Evolutionary conservation across 2,329 filamentous ascomycete species (phyloP), one percentile per base, ranked within the genome.

Genomic region (Didymella arachidicola): DNA sequence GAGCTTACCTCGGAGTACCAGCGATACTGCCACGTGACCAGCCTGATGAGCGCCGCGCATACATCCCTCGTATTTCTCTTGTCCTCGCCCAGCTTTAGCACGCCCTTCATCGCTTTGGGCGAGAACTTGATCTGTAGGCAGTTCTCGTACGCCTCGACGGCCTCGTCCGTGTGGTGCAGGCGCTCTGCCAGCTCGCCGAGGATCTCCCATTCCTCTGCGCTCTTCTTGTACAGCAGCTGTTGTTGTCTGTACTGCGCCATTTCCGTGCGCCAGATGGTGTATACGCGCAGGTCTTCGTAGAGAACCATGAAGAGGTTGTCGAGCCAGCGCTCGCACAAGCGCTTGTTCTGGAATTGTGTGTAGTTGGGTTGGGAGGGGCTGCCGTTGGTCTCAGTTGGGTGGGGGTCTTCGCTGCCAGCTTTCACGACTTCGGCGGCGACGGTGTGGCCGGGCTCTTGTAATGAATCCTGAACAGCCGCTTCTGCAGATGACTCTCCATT

Each of bases 281-380:
- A 99, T 44, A 99, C 94, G 48, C 95, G 91, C 18, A 99, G 85
- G 72, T 99, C 95, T 77, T 99, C 95, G 76, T 99, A 99, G 2
- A 99, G 84, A 0, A 98, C 95, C 95, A 99, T 99, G 81, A 99
- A 99, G 22, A 99, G 84, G 71, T 96, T 98, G 78, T 99, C 95
- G 2, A 99, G 85, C 95, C 95, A 99, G 67, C 95, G 88, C 79
- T 99, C 95, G 72, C 95, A 99, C 1, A 99, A 86, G 0, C 95
- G 89, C 81, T 99, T 99, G 78, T 97, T 97, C 75, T 96, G 95
- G 73, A 99, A 92, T 68, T 94, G 91, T 7, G 93, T 93, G 67
- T 96, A 90, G 66, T 91, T 84, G 89, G 86, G 68, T 92, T 89
- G 19, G 26, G 65, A 64, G 22, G 69, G 52, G 54, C 68, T 64